Evolutionary conservation across 176 grass and related monocot species (phyloP).

Genomic region (Zizania latifolia): DNA sequence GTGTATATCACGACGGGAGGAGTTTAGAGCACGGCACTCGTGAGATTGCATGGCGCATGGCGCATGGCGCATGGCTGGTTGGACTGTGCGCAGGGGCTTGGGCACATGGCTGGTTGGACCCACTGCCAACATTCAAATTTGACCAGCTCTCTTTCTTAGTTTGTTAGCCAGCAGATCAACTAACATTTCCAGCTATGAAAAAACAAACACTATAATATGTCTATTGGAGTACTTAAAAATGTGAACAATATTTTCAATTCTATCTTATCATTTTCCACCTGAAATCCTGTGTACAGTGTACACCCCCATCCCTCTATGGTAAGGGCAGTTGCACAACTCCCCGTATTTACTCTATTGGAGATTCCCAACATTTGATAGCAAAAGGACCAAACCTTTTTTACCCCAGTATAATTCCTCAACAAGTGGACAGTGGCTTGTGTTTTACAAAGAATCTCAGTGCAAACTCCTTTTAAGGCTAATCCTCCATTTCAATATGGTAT

Average conservation of each 20-base stretch:
- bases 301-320: not conserved
- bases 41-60: too few relatives aligned
- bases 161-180: too few relatives aligned
- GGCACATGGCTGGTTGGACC: too few relatives aligned
- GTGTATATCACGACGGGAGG: too few relatives aligned
- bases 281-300: slow-evolving; percentile 3
- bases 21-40: too few relatives aligned
- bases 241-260: not conserved
- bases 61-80: too few relatives aligned
- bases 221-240: not conserved
- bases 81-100: too few relatives aligned
- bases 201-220: not conserved
- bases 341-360: not conserved
- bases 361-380: too few relatives aligned
- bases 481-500: slow-evolving; percentile 9
- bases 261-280: not conserved
- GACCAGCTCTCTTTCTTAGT: too few relatives aligned
- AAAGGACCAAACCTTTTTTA: too few relatives aligned
- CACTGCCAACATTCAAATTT: too few relatives aligned
- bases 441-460: not conserved
- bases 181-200: not conserved
- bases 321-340: not conserved
- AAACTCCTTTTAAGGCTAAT: not conserved
- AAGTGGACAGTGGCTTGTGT: not conserved
- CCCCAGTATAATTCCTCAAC: not conserved